Evolutionary conservation across 1,284 basidiomycete genomes (phyloP), one percentile per base, ranked within the genome.

Genomic region (Pseudozyma sp.): DNA sequence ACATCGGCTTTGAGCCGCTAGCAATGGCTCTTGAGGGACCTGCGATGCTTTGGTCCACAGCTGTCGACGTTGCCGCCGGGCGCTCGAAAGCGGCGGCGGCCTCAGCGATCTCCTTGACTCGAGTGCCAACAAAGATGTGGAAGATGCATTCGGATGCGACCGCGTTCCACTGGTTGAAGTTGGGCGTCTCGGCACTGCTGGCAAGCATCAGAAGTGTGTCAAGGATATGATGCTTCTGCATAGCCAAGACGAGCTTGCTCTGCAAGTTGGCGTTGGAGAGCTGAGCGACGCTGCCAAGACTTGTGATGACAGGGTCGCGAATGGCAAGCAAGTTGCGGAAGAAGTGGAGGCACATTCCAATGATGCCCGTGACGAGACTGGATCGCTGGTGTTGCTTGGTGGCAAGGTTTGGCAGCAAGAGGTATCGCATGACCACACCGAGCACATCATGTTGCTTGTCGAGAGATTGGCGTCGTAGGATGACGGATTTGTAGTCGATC

Each of bases 251-350:
- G 36, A 83, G 74, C 16, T 64, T 62, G 59, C 78, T 81, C 56
- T 85, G 83, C n/a, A 83, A 60, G 16, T 73, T 77, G 18, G 80
- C 77, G 44, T 78, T 65, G 18, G 78, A 75, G 5, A 84, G 70
- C 25, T 65, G 58, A 21, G 75, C 78, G 1, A 75, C 61, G 48
- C 79, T 79, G 59, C 67, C 66, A 21, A 78, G 64, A 51, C 77
- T 74, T 18, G 78, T 79, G 11, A 75, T 77, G 18, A 76, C 51
- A 0, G 83, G 83, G 44, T 85, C 83, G 19, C 68, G 66, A 40
- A 85, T 82, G 52, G 81, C 76, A n/a, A 83, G 70, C 40, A 85
- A 60, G 54, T 85, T 85, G 50, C 83, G 81, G 57, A 84, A 80
- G 52, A 85, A 59, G 61, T 85, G 83, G 42, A 85, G 63, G 47